A percentile compares a stretch with the other conserved stretches of the same genome.
Conservation (phyloP, 2,329 filamentous ascomycete species). For the Thermoascus crustaceus region DNA sequence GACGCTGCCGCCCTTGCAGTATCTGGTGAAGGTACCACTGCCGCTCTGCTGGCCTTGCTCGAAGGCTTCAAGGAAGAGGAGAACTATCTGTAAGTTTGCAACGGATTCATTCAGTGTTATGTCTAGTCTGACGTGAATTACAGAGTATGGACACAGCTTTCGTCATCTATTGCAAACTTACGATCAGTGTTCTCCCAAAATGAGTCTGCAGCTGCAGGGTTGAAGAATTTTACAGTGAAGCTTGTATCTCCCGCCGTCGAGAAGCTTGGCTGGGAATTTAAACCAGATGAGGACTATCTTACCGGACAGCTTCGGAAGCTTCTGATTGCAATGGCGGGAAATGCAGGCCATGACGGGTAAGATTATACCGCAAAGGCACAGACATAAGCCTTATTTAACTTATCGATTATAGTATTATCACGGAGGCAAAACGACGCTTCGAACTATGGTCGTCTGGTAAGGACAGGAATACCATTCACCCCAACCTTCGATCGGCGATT, state of each 20-base stretch:
- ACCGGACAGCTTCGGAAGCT: conserved; percentile 74
- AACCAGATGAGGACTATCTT: conserved; percentile 70
- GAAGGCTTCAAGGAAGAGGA: conserved; percentile 75
- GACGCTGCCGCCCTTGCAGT: conserved; percentile 85
- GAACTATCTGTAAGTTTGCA: conserved; percentile 58
- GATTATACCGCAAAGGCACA: conserved; percentile 20
- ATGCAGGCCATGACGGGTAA: conserved; percentile 67
- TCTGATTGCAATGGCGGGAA: conserved; percentile 66
- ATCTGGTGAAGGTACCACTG: conserved; percentile 73
- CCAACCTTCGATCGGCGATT: conserved; percentile 70
- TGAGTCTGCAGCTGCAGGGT: conserved; percentile 58
- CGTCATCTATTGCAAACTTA: conserved; percentile 66
- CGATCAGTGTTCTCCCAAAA: conserved; percentile 81
- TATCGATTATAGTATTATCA: conserved; percentile 48
- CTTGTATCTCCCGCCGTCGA: conserved; percentile 68
- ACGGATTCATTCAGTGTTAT: neutral
- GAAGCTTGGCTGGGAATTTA: conserved; percentile 77
- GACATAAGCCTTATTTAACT: conserved; percentile 6
- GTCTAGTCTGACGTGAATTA: conserved; percentile 11
- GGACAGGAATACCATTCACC: conserved; percentile 64
- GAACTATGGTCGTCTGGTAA: conserved; percentile 62
- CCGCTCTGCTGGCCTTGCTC: conserved; percentile 73
- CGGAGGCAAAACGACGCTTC: conserved; percentile 72
- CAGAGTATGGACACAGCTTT: conserved; percentile 75
- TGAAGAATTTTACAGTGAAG: conserved; percentile 72